Evolutionary conservation across 306 rosid genomes (phyloP), one percentile per base, ranked within the genome.

Genomic region (Purshia tridentata): DNA sequence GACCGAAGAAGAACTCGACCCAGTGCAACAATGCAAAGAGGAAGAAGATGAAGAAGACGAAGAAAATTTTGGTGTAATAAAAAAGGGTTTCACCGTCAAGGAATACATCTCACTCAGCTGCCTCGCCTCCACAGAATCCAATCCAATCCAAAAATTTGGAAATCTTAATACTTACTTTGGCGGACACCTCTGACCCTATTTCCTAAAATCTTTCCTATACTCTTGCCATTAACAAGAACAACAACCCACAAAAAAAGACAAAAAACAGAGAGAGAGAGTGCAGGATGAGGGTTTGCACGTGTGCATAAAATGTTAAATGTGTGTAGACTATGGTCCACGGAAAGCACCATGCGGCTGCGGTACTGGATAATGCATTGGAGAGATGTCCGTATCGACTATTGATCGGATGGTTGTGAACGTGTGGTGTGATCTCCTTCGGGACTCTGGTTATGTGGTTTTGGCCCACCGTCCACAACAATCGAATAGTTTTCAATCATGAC

Each of bases 31-130:
- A 48, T 19, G 52, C 0, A 75, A 55, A 10, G 64, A 5, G 11
- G 81, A 54, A 35, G 65, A 70, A 16, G 72, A 48, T 12, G 67
- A 58, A 63, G 73, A 18, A 9, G 59, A 64, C 2, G 40, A 60
- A n/a, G 72, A 49, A 0, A 71, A 70, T 68, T 71, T 80, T 56
- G 85, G 76, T 8, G 57, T 20, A 19, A 65, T 3, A 51, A 81
- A 63, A 20, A 52, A 79, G 72, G 86, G 80, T 59, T 84, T 86
- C 70, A 81, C 76, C 6, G 83, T 76, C 79, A 81, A 64, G 19
- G 83, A 84, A 65, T 76, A 79, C 90, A 86, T 86, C 69, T 50
- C 52, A n/a, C 14, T 47, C 12, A 47, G 8, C 19, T n/a, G n/a
- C 12, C 39, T 12, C 4, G 65, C 47, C 54, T 29, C 45, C 58